A percentile compares a stretch with the other conserved stretches of the same genome.
These are phyloP conservation scores for Davidsoniella eucalypti DNA, from an alignment of 2,329 filamentous ascomycete genomes.

Conservation along the genomic window DNA sequence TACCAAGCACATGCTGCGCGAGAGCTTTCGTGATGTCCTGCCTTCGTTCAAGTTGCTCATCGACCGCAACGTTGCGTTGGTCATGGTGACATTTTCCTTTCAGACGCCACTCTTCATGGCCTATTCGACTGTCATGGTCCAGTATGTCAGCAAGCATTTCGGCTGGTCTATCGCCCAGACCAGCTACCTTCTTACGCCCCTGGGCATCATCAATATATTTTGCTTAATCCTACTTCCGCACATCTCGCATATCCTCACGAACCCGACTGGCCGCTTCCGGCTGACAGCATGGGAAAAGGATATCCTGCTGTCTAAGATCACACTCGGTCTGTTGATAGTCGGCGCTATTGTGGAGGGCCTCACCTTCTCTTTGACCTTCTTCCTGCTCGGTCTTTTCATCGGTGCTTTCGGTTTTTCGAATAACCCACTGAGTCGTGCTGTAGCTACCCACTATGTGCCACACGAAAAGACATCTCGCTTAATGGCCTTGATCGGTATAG, in stretches of 20 bases:
- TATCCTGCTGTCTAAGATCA: conserved; percentile 21
- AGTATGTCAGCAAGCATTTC: conserved; percentile 29
- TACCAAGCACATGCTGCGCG: not conserved
- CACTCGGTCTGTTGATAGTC: conserved; percentile 20
- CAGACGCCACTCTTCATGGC: conserved; percentile 22
- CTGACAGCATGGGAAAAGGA: conserved; percentile 24
- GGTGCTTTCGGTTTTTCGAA: conserved; percentile 24
- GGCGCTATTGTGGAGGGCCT: conserved; percentile 22
- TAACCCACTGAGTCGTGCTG: conserved; percentile 24
- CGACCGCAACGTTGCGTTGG: conserved; percentile 22
- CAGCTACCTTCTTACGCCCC: conserved; percentile 25
- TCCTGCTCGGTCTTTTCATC: conserved; percentile 24
- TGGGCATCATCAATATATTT: conserved; percentile 24
- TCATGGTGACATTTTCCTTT: conserved; percentile 25
- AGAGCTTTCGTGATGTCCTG: conserved; percentile 18
- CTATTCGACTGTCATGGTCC: conserved; percentile 22
- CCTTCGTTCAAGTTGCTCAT: conserved; percentile 22
- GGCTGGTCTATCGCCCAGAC: conserved; percentile 27
- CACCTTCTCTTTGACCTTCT: conserved; percentile 20
- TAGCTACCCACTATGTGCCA: conserved; percentile 24
- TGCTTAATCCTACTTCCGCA: conserved; percentile 23
- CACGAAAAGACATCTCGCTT: conserved; percentile 24
- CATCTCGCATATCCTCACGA: conserved; percentile 18
- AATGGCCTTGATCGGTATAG: conserved; percentile 26
- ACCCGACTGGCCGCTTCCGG: conserved; percentile 18